Base-by-base conservation (phyloP, 169 alveolate species). In the Cryptosporidium sp. region DNA sequence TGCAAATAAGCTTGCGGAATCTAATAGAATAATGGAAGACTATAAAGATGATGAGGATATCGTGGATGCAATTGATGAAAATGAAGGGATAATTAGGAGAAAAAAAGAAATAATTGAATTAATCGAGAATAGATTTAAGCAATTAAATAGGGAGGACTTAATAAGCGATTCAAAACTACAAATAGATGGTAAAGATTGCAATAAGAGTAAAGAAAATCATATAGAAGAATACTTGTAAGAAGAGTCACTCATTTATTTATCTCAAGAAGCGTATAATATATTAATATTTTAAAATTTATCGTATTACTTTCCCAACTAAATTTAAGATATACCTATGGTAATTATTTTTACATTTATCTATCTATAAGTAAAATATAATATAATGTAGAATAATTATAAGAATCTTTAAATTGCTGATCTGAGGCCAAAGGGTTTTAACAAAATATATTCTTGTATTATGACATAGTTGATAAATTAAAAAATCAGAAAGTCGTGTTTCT, bases 401-500 rank as follows among this genome's bases (percentile, higher is more conserved):
- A 26, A 80, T 59, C 31, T 61, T 80, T 41, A 80, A 14, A 18
- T 45, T 23, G 37, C 43, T 80, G 2, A 80, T 62, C 21, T 59
- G 80, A 21, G 89, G 89, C 89, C 89, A 80, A 4, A 80, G 52
- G 1, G 74, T 41, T 31, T 50, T 41, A n/a, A 75, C 58, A 75
- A 75, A 75, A 55, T 50, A 85, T 16, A 71, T 52, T 45, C 69
- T 52, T 31, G 87, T 50, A 33, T 75, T 62, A 51, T 68, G 71
- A 29, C 93, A 29, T 71, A 93, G 96, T 86, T 96, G 97, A 85
- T 95, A 96, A 39, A 96, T 68, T 68, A 96, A 93, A 74, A 95
- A 96, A 75, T 96, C 98, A 9, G 98, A 96, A 29, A 96, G 93
- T 48, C 98, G 73, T 55, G 96, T 91, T 62, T 93, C 98, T 1